Evolutionary conservation across 768 basidiomycete genomes (phyloP).

Genomic region (Chlorophyllum brunneum): DNA sequence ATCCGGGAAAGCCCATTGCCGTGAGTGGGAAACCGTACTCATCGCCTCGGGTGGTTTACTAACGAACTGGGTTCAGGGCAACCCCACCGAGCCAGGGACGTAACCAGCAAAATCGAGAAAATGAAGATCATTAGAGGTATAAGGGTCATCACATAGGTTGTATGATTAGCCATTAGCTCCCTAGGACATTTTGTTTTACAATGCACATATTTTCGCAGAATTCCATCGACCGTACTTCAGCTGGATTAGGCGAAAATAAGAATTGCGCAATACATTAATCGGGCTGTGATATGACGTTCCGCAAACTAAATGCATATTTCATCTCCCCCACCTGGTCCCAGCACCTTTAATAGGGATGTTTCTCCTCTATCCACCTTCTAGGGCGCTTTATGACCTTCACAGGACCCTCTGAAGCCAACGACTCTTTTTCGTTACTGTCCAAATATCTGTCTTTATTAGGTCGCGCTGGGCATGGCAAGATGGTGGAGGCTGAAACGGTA

Average conservation of each 20-base stretch:
- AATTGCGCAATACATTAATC: neutral
- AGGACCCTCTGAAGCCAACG: conserved; percentile 25
- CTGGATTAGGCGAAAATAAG: no score
- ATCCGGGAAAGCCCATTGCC: conserved; percentile 74
- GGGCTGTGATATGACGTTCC: neutral
- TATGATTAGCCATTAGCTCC: conserved; percentile 19
- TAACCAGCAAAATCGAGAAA: conserved; percentile 42
- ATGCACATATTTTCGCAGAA: conserved; percentile 20
- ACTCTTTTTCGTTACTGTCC: conserved; percentile 40
- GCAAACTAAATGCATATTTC: neutral
- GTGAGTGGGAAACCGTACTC: conserved; percentile 30
- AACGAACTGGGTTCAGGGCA: conserved; percentile 35
- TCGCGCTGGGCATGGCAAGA: conserved; percentile 79
- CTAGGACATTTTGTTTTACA: conserved; percentile 12
- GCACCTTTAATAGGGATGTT: conserved; percentile 32
- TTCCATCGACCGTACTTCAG: no score
- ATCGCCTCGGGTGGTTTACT: neutral
- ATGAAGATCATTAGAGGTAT: conserved; percentile 22
- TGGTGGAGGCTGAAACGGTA: conserved; percentile 76
- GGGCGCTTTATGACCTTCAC: conserved; percentile 59
- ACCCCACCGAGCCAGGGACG: conserved; percentile 61
- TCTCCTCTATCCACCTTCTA: conserved; percentile 83
- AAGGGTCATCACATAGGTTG: conserved; percentile 22
- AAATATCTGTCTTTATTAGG: conserved; percentile 52
- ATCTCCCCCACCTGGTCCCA: conserved; percentile 16